Evolutionary conservation across 495 filamentous ascomycete genomes (phyloP).

Genomic region (Hypoxylon crocopeplum): DNA sequence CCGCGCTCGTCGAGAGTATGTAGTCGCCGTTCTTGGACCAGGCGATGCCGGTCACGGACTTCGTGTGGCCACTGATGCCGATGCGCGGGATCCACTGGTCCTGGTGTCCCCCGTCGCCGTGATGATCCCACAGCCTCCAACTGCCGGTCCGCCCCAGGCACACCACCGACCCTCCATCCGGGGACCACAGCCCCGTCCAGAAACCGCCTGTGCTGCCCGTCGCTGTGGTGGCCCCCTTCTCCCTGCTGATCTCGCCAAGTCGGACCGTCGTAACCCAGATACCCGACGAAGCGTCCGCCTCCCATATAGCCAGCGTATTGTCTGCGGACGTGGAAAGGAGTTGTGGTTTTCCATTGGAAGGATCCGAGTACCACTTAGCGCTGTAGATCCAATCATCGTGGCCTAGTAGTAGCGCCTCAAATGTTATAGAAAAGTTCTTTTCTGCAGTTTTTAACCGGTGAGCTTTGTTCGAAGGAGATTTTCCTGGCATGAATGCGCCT

Average conservation of each 20-base stretch:
- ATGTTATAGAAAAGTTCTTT: conserved; percentile 77
- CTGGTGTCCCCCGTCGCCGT: conserved; percentile 41
- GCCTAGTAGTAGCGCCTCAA: conserved; percentile 92
- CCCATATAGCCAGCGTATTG: conserved; percentile 93
- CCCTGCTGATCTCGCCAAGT: conserved; percentile 89
- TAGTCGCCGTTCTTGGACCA: conserved; percentile 88
- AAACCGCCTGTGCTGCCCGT: conserved; percentile 96
- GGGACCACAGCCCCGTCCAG: conserved; percentile 94
- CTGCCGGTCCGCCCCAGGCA: conserved; percentile 90
- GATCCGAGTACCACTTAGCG: conserved; percentile 66
- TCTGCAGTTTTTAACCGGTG: conserved; percentile 66
- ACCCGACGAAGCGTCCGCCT: conserved; percentile 78
- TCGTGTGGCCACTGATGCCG: conserved; percentile 84
- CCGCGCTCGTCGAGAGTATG: conserved; percentile 84
- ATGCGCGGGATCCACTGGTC: conserved; percentile 77
- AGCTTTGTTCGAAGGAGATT: conserved; percentile 83
- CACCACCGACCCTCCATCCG: conserved; percentile 72
- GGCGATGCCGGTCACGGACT: conserved; percentile 75
- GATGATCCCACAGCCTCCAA: conserved; percentile 81
- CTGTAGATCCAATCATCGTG: conserved; percentile 99
- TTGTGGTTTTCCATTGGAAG: conserved; percentile 59
- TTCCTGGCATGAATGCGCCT: conserved; percentile 63
- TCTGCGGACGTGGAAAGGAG: conserved; percentile 93
- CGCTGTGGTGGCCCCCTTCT: conserved; percentile 93
- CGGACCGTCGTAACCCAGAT: conserved; percentile 87